These are phyloP conservation scores for Sporothrix phasma DNA, from an alignment of 2,329 filamentous ascomycete species.

Conservation along the genomic window DNA sequence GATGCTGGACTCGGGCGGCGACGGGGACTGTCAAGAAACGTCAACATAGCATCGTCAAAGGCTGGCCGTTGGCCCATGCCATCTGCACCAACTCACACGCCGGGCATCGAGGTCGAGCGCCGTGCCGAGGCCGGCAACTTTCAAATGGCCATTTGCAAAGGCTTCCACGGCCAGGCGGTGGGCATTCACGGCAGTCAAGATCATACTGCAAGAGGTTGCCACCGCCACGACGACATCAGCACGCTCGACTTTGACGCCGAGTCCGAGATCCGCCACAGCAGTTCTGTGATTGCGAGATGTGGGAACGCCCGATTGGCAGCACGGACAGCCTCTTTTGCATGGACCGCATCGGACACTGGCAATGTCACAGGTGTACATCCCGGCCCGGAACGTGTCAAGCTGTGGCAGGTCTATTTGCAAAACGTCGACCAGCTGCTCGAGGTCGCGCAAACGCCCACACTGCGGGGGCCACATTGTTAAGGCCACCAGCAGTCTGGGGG, in stretches of 20 bases:
- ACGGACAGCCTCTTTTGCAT: slow-evolving; percentile 39
- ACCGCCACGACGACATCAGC: background rate
- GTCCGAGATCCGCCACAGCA: slow-evolving; percentile 21
- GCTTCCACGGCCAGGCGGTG: background rate
- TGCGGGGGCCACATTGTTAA: slow-evolving; percentile 45
- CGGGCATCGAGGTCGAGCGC: background rate
- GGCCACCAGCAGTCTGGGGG: slow-evolving; percentile 33
- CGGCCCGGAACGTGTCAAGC: slow-evolving; percentile 29
- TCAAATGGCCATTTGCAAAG: background rate
- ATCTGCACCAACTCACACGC: background rate
- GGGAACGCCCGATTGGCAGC: slow-evolving; percentile 18
- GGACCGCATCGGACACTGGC: slow-evolving; percentile 30
- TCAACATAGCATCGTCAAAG: background rate
- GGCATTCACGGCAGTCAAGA: background rate
- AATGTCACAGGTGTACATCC: slow-evolving; percentile 43
- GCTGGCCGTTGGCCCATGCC: background rate
- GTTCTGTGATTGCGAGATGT: background rate
- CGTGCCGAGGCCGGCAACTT: background rate
- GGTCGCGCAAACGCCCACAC: slow-evolving; percentile 44
- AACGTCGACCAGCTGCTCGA: slow-evolving; percentile 52
- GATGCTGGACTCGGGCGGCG: background rate
- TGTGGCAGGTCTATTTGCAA: slow-evolving; percentile 50
- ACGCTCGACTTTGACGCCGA: slow-evolving; percentile 15
- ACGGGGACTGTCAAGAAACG: background rate
- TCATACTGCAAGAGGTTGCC: background rate